Evolutionary conservation across 306 rosid genomes (phyloP).

Genomic region (Gastrolobium bilobum): DNA sequence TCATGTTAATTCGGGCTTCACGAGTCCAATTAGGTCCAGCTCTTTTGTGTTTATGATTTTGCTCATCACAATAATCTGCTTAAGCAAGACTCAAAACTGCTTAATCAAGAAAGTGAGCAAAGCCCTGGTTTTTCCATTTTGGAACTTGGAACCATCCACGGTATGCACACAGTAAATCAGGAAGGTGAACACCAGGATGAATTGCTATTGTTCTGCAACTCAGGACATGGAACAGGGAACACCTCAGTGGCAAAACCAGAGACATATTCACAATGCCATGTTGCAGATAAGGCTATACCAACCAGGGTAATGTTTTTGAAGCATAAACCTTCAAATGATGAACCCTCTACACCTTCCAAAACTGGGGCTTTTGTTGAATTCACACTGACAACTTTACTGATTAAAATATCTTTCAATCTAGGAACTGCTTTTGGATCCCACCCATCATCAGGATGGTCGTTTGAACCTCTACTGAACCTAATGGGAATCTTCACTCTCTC

Average conservation of each 20-base stretch:
- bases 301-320: constrained; percentile 73
- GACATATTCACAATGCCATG: constrained; percentile 84
- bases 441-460: constrained; percentile 90
- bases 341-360: constrained; percentile 73
- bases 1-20: constrained; percentile 23
- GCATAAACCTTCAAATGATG: constrained; percentile 77
- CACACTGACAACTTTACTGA: constrained; percentile 72
- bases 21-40: constrained; percentile 38
- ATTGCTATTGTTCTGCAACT: constrained; percentile 59
- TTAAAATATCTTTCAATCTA: constrained; percentile 64
- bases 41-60: constrained; percentile 13
- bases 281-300: constrained; percentile 60
- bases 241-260: constrained; percentile 75
- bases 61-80: constrained; percentile 19
- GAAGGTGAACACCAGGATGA: constrained; percentile 59
- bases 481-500: constrained; percentile 89
- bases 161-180: constrained; percentile 26
- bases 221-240: constrained; percentile 80
- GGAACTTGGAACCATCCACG: constrained; percentile 26
- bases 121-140: not conserved
- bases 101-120: constrained; percentile 21
- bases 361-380: constrained; percentile 83
- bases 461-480: constrained; percentile 88
- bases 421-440: constrained; percentile 97
- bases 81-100: constrained; percentile 35